Evolutionary conservation across 2,329 filamentous ascomycete species (phyloP), one percentile per base, ranked within the genome.

Genomic region (Botrytis galanthina): DNA sequence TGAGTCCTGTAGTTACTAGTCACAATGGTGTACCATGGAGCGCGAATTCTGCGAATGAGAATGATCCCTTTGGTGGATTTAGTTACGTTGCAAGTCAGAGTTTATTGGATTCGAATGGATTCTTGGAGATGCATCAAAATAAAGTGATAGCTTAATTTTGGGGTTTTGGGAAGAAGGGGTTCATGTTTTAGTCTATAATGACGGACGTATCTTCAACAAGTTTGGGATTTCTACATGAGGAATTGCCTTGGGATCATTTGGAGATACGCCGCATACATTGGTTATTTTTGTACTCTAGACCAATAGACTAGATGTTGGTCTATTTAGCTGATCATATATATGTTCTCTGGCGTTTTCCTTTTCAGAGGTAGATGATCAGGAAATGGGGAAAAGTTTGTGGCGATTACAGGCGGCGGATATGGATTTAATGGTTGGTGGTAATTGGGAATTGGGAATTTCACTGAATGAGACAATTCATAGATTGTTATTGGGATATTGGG

Each of bases 1-100:
- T 98, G 71, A 97, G 93, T 81, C 94, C 94, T 9, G 86, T 92
- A 1, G 81, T 90, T 71, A 83, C 83, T 18, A 82, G 74, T 67
- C 70, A 70, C 2, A 78, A 76, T 66, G 72, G 72, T 20, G 71
- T 76, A 14, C 76, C 76, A 10, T 79, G 80, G 79, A 77, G 75
- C 60, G 71, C 75, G 14, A 73, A 73, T 29, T 71, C 73, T 26
- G 71, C 70, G 8, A 75, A 73, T 22, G 75, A 74, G 12, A 77
- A 79, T 22, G 78, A 81, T 73, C 79, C 79, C 3, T 81, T 82
- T 74, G 80, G 80, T 16, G 81, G 81, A 10, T 82, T 82, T 60
- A 81, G 80, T 71, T 82, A 79, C 76, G 80, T 81, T 20, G 81
- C 80, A 37, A 81, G 80, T 73, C 75, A 78, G 66, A 81, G 80